phyloP scores from a whole-genome alignment of 2,329 filamentous ascomycete genomes.

The Penicillium sp. region DNA sequence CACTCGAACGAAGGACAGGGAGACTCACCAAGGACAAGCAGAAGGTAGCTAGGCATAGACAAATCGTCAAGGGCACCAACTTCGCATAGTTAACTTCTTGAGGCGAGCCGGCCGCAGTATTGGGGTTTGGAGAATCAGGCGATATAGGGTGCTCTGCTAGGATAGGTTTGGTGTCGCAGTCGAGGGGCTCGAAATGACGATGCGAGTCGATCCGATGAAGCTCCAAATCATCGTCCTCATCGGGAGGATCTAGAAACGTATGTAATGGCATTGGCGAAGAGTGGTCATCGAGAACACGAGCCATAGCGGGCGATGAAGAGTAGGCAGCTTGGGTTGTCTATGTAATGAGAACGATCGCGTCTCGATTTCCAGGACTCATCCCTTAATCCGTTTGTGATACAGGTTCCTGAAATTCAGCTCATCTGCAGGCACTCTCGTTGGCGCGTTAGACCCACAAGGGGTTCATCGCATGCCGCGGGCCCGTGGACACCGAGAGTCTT shows the following conservation, averaged over 20 bases:
- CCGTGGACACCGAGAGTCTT: not conserved
- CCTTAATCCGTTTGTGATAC: slow-evolving; percentile 5
- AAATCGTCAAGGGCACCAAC: not conserved
- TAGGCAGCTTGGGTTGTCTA: not conserved
- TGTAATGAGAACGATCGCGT: not conserved
- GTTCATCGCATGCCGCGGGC: slow-evolving; percentile 5
- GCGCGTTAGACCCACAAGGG: slow-evolving; percentile 1
- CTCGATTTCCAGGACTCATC: not conserved
- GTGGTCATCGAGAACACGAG: not conserved
- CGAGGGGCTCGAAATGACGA: not conserved
- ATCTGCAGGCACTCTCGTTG: not conserved
- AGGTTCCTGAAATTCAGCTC: slow-evolving; percentile 1
- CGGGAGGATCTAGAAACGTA: slow-evolving; percentile 1
- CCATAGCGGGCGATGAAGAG: not conserved
- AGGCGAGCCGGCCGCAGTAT: not conserved
- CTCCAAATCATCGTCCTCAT: not conserved
- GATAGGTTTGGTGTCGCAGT: slow-evolving; percentile 2
- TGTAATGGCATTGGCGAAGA: not conserved
- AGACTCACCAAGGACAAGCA: slow-evolving; percentile 1
- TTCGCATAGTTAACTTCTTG: not conserved
- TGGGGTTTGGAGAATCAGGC: not conserved
- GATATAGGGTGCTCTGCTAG: not conserved
- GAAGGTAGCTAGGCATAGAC: not conserved
- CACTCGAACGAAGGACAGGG: not conserved
- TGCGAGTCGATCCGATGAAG: not conserved